Percentiles rank a stretch among this genome's conserved stretches.
Evolutionary conservation across 345 rosid genomes (phyloP).

Genomic region (Murraya paniculata): DNA sequence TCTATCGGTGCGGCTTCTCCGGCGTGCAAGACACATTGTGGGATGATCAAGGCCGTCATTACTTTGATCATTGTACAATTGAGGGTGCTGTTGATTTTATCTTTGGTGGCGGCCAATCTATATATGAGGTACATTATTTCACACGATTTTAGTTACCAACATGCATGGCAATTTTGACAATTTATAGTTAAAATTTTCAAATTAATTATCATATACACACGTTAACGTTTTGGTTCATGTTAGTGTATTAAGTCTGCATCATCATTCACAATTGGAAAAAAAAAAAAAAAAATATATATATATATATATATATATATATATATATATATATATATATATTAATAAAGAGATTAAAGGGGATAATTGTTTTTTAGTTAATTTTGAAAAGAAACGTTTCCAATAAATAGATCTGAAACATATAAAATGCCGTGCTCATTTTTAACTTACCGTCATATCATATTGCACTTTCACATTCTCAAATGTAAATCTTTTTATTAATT

Average conservation of each 20-base stretch:
- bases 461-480: background rate
- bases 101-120: conserved; percentile 71
- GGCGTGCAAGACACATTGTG: conserved; percentile 83
- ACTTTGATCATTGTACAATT: conserved; percentile 56
- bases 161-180: background rate
- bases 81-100: conserved; percentile 88
- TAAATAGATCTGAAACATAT: too few relatives aligned
- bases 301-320: too few relatives aligned
- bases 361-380: too few relatives aligned
- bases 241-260: background rate
- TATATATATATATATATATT: too few relatives aligned
- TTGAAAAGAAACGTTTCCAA: background rate
- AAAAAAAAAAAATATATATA: accelerated
- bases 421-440: background rate
- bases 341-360: background rate
- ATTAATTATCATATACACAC: background rate
- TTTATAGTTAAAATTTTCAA: background rate
- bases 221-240: background rate
- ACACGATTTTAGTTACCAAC: background rate
- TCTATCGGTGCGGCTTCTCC: conserved; percentile 54
- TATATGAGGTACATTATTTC: conserved; percentile 55
- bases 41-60: conserved; percentile 71
- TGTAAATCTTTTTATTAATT: background rate
- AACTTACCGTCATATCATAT: background rate
- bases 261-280: too few relatives aligned